Conservation (phyloP, 2,329 filamentous ascomycete species). For the Aspergillus sojae region DNA sequence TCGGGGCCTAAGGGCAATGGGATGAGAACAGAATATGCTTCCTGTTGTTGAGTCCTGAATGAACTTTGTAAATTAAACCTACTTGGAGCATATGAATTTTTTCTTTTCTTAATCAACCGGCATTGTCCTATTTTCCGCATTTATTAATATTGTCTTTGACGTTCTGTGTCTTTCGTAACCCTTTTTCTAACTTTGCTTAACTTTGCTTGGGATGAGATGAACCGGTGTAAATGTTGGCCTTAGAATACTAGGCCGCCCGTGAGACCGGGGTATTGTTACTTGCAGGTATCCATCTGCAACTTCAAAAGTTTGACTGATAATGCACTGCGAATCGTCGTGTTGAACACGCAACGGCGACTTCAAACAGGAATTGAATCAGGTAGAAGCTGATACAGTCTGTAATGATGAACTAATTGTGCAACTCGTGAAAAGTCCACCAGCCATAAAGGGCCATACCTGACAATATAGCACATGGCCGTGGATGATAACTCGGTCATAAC, state of each 20-base stretch:
- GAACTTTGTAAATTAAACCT: constrained; percentile 33
- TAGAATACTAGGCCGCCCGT: neutral
- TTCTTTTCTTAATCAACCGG: constrained; percentile 11
- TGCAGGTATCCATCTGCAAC: neutral
- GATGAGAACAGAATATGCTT: constrained; percentile 27
- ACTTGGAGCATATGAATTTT: constrained; percentile 28
- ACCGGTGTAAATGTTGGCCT: neutral
- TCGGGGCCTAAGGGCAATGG: constrained; percentile 28
- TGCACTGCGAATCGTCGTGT: neutral
- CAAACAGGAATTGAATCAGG: neutral
- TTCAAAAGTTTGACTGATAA: neutral
- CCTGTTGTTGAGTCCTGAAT: constrained; percentile 22
- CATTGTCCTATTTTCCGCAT: neutral
- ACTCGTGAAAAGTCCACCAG: neutral
- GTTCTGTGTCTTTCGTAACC: neutral
- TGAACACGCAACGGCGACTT: neutral
- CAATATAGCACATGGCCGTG: neutral
- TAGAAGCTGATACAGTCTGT: neutral
- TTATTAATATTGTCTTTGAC: neutral
- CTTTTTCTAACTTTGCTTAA: neutral
- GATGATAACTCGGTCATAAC: neutral
- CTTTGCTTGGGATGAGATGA: neutral
- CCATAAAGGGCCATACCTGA: neutral
- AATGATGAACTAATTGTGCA: neutral
- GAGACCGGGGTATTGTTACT: neutral